Evolutionary conservation across 139 green algal genomes (phyloP).

Genomic region (Coelastrella sp.): DNA sequence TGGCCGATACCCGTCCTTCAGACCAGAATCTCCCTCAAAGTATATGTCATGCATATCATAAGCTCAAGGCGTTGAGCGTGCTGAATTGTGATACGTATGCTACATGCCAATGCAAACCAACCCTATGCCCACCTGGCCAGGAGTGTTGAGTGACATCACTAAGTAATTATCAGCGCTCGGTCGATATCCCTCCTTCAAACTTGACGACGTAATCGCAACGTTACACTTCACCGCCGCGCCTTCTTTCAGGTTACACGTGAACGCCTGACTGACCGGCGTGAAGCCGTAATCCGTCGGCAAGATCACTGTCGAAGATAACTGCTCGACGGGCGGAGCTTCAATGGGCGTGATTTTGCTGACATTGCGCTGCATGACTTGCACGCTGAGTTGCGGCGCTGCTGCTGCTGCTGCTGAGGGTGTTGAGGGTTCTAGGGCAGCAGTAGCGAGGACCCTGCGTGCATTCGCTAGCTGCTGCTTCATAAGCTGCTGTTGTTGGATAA

Average conservation of each 20-base stretch:
- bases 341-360: background rate
- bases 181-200: background rate
- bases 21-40: too few relatives aligned
- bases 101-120: too few relatives aligned
- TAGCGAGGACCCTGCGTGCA: conserved; percentile 22
- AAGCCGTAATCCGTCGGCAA: background rate
- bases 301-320: background rate
- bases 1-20: too few relatives aligned
- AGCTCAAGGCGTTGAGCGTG: too few relatives aligned
- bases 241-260: conserved; percentile 42
- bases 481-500: background rate
- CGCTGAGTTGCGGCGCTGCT: background rate
- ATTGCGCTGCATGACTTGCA: conserved; percentile 21
- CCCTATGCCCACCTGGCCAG: background rate
- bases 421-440: background rate
- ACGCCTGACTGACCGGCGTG: conserved; percentile 13
- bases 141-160: conserved; percentile 20
- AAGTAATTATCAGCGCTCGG: conserved; percentile 22
- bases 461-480: conserved; percentile 27
- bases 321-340: background rate
- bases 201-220: background rate
- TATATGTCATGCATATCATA: too few relatives aligned
- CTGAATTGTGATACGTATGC: too few relatives aligned
- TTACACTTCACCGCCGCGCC: conserved; percentile 42
- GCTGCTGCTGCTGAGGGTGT: background rate